Evolutionary conservation across 2,329 filamentous ascomycete genomes (phyloP).

Genomic region (Dactylellina leptospora): DNA sequence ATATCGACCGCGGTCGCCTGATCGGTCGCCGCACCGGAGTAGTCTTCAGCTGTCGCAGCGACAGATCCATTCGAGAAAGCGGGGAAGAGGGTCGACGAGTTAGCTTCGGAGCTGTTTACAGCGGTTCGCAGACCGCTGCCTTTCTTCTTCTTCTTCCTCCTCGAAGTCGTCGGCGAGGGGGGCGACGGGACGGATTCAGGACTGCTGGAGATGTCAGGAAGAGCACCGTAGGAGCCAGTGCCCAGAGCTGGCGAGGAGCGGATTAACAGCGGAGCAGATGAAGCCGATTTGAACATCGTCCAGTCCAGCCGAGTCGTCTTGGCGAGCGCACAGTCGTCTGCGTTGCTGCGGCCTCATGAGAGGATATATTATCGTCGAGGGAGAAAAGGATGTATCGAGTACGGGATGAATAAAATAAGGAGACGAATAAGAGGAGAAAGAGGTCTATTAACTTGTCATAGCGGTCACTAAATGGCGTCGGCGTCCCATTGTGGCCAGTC

Average conservation of each 20-base stretch:
- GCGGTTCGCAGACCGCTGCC: constrained; percentile 14
- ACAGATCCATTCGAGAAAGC: constrained; percentile 21
- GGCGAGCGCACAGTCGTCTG: constrained; percentile 18
- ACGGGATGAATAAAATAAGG: background rate
- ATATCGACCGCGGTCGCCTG: constrained; percentile 19
- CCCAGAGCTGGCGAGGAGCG: constrained; percentile 70
- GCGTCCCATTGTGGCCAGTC: constrained; percentile 14
- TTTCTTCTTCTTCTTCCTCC: constrained; percentile 52
- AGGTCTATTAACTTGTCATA: background rate
- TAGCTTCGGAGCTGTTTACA: constrained; percentile 1
- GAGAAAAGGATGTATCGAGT: background rate
- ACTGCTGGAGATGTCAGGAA: constrained; percentile 61
- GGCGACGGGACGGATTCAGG: constrained; percentile 30
- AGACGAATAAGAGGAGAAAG: background rate
- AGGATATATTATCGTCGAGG: background rate
- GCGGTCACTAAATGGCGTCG: constrained; percentile 17
- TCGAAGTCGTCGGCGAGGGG: background rate
- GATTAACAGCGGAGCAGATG: constrained; percentile 66
- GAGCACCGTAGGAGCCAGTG: constrained; percentile 70
- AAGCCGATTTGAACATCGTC: constrained; percentile 28
- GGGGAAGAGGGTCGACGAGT: background rate
- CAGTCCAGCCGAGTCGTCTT: too few species aligned
- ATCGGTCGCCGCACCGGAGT: constrained; percentile 11
- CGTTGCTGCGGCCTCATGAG: constrained; percentile 17
- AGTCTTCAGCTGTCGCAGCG: background rate